These are phyloP conservation scores for Atkinsonella hypoxylon DNA, from an alignment of 2,329 filamentous ascomycete species.

Conservation along the genomic window DNA sequence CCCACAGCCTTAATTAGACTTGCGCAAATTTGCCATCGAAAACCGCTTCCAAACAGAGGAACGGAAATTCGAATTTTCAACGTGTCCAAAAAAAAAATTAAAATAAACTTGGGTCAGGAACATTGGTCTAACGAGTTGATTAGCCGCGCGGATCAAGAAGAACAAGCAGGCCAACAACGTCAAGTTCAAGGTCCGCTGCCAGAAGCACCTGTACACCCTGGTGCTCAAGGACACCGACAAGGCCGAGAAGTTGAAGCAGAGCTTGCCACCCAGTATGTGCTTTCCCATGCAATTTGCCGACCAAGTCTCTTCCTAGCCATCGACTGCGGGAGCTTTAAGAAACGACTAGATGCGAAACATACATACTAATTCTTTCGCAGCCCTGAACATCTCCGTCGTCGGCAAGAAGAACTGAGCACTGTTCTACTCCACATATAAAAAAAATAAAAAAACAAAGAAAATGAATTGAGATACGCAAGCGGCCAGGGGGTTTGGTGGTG, in stretches of 20 bases:
- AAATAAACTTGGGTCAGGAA: not conserved
- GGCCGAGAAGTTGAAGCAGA: constrained; percentile 99
- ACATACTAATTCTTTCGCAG: constrained; percentile 16
- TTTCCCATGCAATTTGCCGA: constrained; percentile 1
- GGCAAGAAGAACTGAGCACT: constrained; percentile 37
- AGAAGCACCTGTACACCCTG: constrained; percentile 92
- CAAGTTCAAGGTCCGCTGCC: constrained; percentile 99
- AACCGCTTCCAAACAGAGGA: not conserved
- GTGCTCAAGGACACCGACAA: constrained; percentile 98
- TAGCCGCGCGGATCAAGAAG: constrained; percentile 91
- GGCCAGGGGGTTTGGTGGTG: constrained; percentile 9
- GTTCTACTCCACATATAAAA: not conserved
- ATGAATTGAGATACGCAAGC: constrained; percentile 10
- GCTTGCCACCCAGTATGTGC: constrained; percentile 83
- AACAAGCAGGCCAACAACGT: constrained; percentile 80
- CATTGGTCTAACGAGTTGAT: not conserved
- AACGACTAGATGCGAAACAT: too few species aligned
- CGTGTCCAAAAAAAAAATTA: too few species aligned
- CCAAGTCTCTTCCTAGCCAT: too few species aligned
- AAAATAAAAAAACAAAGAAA: constrained; percentile 10
- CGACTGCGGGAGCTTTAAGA: too few species aligned
- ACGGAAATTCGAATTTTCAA: not conserved
- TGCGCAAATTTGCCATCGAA: not conserved
- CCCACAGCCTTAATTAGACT: not conserved
- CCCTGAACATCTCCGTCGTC: constrained; percentile 41